These are phyloP conservation scores for Phytophthora sojae DNA, from an alignment of 352 stramenopile genomes.

Conservation along the genomic window DNA sequence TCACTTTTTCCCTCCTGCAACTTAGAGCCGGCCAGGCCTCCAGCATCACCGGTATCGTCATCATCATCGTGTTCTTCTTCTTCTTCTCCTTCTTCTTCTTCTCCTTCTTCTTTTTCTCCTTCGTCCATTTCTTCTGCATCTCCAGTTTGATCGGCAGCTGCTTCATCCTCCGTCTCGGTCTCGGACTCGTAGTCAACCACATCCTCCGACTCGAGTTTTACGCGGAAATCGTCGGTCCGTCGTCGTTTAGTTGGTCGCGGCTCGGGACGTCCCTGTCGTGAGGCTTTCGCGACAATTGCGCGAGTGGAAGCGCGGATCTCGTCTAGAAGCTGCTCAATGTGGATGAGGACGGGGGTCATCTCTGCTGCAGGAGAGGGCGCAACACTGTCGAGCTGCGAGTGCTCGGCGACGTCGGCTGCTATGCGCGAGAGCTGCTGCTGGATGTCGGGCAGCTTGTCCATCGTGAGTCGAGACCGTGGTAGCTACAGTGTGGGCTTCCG, in stretches of 20 bases:
- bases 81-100: neutral
- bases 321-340: constrained; percentile 4
- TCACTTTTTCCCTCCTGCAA: neutral
- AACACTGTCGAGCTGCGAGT: neutral
- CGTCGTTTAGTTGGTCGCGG: neutral
- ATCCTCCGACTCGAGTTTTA: neutral
- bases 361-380: neutral
- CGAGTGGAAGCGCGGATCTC: neutral
- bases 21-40: neutral
- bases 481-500: no score
- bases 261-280: neutral
- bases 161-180: constrained; percentile 3
- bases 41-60: neutral
- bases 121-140: neutral
- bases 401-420: neutral
- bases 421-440: neutral
- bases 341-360: constrained; percentile 5
- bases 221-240: neutral
- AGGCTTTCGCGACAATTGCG: neutral
- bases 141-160: neutral
- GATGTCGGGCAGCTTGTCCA: neutral
- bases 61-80: neutral
- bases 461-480: neutral
- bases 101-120: neutral
- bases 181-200: neutral